Evolutionary conservation across 2,329 filamentous ascomycete genomes (phyloP), one percentile per base, ranked within the genome.

Genomic region (Cercospora citrullina): DNA sequence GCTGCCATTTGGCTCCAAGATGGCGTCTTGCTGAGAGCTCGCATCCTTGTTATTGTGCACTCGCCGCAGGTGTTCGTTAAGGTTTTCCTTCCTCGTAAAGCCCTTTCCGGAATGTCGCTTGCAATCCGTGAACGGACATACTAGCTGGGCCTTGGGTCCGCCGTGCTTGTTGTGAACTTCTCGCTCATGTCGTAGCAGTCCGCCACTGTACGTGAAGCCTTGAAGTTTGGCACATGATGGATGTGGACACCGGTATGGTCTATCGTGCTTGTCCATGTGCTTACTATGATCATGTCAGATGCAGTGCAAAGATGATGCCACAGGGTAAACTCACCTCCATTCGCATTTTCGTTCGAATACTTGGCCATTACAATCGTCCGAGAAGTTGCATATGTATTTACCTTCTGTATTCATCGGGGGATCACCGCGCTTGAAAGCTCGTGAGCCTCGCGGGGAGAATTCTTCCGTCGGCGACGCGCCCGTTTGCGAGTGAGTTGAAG

Each of bases 251-350:
- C 93, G 91, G 78, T 97, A 98, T 1, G 94, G 94, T 12, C 94
- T 87, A 74, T 97, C 93, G 78, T 98, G 94, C 79, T 97, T 97
- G 81, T 98, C 94, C 94, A 97, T 97, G 79, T 98, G 94, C 82
- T 98, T 97, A 78, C 93, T 96, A 72, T 69, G 63, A 68, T 65
- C 57, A 64, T 8, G 71, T 76, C 66, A 76, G 72, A 51, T 63
- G 71, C 65, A 62, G 30, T 18, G 14, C 21, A n/a, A 53, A 33
- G 30, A 57, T 23, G 21, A 42, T 18, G n/a, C 30, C 16, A 63
- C 26, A 10, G 28, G 18, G 36, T 48, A 21, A 14, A 86, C 91
- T 87, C 83, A 95, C 93, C 91, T 96, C 92, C 92, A 97, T 82
- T 97, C 94, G 81, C 94, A 97, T 73, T 92, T 94, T 71, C 93